These are phyloP conservation scores for Metschnikowia lunata DNA, from an alignment of 805 yeast species.

Conservation along the genomic window DNA sequence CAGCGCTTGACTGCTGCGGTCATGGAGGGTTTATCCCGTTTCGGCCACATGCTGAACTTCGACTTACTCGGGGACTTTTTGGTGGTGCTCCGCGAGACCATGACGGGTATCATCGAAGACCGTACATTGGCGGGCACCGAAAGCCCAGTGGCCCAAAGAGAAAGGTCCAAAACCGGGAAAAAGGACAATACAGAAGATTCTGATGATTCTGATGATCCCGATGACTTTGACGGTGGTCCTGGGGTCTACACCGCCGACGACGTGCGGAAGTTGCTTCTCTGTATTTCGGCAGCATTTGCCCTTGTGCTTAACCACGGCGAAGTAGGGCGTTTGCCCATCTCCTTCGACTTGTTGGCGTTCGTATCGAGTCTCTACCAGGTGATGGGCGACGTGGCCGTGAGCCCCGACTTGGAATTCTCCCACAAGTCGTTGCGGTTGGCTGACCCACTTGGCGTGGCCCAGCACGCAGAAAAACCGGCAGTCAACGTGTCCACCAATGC, in stretches of 20 bases:
- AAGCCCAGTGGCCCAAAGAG: slow-evolving; percentile 14
- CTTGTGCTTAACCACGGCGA: slow-evolving; percentile 67
- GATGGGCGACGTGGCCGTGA: slow-evolving; percentile 64
- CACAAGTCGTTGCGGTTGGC: slow-evolving; percentile 75
- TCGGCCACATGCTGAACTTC: slow-evolving; percentile 88
- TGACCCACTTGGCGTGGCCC: slow-evolving; percentile 56
- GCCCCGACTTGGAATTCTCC: slow-evolving; percentile 81
- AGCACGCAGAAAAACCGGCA: slow-evolving; percentile 51
- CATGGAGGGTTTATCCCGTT: slow-evolving; percentile 84
- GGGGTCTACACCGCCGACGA: slow-evolving; percentile 37
- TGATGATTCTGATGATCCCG: slow-evolving; percentile 15
- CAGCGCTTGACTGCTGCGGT: slow-evolving; percentile 69
- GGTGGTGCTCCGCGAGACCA: slow-evolving; percentile 81
- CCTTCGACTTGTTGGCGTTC: slow-evolving; percentile 70
- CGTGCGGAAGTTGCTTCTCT: slow-evolving; percentile 70
- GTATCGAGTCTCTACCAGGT: slow-evolving; percentile 69
- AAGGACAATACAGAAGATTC: background rate
- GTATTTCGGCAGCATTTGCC: slow-evolving; percentile 88
- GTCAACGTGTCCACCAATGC: slow-evolving; percentile 88
- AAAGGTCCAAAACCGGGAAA: slow-evolving; percentile 9
- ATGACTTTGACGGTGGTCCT: slow-evolving; percentile 20
- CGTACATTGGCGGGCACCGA: slow-evolving; percentile 34
- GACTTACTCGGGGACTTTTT: slow-evolving; percentile 90
- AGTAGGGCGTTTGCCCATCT: slow-evolving; percentile 56
- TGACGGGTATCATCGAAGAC: slow-evolving; percentile 47